These are phyloP conservation scores for Dactylorhiza incarnata DNA, from an alignment of 106 monocot genomes.

Conservation along the genomic window DNA sequence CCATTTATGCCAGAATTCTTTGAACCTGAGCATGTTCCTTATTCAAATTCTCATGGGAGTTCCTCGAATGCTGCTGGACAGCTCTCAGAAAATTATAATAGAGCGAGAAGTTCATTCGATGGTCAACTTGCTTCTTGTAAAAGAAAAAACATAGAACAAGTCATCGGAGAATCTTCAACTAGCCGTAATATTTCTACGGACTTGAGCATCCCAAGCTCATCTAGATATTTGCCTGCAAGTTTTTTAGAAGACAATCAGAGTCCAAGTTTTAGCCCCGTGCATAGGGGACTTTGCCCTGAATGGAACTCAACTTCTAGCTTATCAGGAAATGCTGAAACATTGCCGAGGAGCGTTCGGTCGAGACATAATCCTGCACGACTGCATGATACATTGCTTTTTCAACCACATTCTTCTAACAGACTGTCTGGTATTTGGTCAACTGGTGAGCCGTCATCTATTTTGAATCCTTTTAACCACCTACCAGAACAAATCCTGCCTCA, in stretches of 20 bases:
- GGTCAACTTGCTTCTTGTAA: conserved; percentile 47
- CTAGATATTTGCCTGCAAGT: conserved; percentile 19
- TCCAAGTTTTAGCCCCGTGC: conserved; percentile 17
- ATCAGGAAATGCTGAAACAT: conserved; percentile 29
- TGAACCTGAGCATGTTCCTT: conserved; percentile 14
- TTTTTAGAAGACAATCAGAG: conserved; percentile 20
- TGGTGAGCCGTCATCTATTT: conserved; percentile 30
- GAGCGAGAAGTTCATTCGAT: conserved; percentile 48
- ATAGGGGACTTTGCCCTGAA: conserved; percentile 9
- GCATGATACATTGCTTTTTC: conserved; percentile 23
- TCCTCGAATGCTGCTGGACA: conserved; percentile 17
- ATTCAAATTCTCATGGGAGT: conserved; percentile 18
- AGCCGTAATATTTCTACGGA: conserved; percentile 20
- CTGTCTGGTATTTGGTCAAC: conserved; percentile 26
- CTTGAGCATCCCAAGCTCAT: conserved; percentile 24
- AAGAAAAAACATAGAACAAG: conserved; percentile 72
- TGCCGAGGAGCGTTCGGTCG: conserved; percentile 44
- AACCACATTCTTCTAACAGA: conserved; percentile 21
- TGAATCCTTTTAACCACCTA: conserved; percentile 24
- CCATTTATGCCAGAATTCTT: conserved; percentile 14
- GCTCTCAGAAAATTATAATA: conserved; percentile 26
- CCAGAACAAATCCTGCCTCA: conserved; percentile 29
- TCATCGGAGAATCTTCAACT: conserved; percentile 45
- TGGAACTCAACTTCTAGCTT: conserved; percentile 15
- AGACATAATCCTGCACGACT: conserved; percentile 33